Percentiles rank a stretch among this genome's conserved stretches.
These are phyloP conservation scores for Cornus kousa DNA, from an alignment of 148 eudicot species.

Conservation along the genomic window DNA sequence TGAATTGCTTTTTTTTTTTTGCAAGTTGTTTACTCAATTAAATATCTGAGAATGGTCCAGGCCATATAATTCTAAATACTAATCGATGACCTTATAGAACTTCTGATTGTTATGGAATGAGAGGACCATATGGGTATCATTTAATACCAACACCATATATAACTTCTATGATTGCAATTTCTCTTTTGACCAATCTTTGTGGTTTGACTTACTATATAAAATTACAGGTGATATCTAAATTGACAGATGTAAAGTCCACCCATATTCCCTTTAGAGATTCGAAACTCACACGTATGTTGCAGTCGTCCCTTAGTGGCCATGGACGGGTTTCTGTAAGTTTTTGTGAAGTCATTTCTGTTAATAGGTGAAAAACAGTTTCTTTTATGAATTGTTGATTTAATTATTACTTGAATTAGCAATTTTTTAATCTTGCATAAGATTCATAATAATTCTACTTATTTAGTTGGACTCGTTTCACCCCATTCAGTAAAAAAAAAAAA, in stretches of 20 bases:
- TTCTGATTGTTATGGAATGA: not conserved
- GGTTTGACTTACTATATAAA: not conserved
- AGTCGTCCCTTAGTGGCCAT: constrained; percentile 75
- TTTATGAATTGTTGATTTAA: too few relatives aligned
- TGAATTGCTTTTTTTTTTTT: not conserved
- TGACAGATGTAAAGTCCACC: constrained; percentile 69
- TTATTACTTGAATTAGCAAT: not conserved
- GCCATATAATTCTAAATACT: not conserved
- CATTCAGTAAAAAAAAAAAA: too few relatives aligned
- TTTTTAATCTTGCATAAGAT: too few relatives aligned
- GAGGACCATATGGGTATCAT: not conserved
- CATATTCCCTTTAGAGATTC: constrained; percentile 83
- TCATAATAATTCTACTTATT: too few relatives aligned
- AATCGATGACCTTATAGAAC: not conserved
- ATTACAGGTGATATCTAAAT: constrained; percentile 64
- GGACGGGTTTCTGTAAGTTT: constrained; percentile 79
- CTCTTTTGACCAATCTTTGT: not conserved
- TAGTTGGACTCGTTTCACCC: not conserved
- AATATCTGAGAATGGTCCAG: not conserved
- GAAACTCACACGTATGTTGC: constrained; percentile 74
- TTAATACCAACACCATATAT: not conserved
- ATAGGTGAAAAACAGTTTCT: not conserved
- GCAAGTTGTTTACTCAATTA: not conserved
- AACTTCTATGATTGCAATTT: not conserved
- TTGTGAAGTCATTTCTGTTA: not conserved